Percentiles rank a stretch among this genome's conserved stretches.
Conservation (phyloP, 1,284 basidiomycete species). For the Kwoniella shivajii region DNA sequence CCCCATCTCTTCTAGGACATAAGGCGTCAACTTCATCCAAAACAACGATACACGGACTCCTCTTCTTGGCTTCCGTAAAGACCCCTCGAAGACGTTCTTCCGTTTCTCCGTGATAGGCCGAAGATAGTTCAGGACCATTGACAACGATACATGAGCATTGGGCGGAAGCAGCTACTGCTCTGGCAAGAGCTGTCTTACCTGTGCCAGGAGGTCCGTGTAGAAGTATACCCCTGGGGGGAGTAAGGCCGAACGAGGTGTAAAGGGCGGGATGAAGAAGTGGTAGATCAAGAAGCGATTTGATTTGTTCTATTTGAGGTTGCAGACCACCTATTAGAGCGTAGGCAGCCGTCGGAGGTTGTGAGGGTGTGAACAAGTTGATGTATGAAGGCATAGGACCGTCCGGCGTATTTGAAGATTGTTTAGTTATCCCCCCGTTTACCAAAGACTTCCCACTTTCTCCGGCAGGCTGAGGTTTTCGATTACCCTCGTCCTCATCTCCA, state of each 20-base stretch:
- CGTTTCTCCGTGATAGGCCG: constrained; percentile 95
- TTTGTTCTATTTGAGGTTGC: constrained; percentile 80
- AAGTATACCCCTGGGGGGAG: constrained; percentile 85
- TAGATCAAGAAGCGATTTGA: constrained; percentile 91
- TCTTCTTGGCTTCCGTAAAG: constrained; percentile 78
- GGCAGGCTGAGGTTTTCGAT: neutral
- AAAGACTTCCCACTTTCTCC: constrained; percentile 22
- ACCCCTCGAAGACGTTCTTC: constrained; percentile 86
- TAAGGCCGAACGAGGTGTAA: constrained; percentile 84
- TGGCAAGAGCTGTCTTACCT: constrained; percentile 89
- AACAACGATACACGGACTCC: constrained; percentile 88
- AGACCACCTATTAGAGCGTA: constrained; percentile 83
- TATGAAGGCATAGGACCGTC: constrained; percentile 38
- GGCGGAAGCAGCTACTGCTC: constrained; percentile 77
- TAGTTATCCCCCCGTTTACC: neutral
- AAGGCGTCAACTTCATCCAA: constrained; percentile 96
- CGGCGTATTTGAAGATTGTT: constrained; percentile 28
- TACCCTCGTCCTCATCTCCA: constrained; percentile 39
- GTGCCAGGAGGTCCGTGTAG: constrained; percentile 92
- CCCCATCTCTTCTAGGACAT: constrained; percentile 85
- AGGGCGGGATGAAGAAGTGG: constrained; percentile 87
- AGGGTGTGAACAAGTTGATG: constrained; percentile 52
- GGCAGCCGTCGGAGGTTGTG: constrained; percentile 34
- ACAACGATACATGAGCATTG: constrained; percentile 82
- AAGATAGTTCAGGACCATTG: constrained; percentile 92